Base-by-base conservation (phyloP, 257 asterid genomes). In the Paraleonurus japonicus region DNA sequence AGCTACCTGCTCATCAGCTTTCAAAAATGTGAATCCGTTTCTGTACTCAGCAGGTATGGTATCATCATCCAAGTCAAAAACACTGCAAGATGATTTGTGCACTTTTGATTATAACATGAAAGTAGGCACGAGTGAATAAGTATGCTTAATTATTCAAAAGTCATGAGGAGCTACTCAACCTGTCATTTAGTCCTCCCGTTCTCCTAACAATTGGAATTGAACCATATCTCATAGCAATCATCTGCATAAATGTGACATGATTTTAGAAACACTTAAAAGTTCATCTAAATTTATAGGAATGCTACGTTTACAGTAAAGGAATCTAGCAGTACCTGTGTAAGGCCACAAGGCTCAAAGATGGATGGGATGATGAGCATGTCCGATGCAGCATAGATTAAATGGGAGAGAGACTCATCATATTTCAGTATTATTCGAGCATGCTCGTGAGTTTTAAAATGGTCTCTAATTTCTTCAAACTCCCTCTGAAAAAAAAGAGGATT, bases 201-300 rank as follows among this genome's bases (percentile, higher is more conserved):
- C 87, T 91, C 76, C 99, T 84, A 55, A 83, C 97, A 61, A 94
- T 82, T 4, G 99, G 99, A 69, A 94, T 82, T 1, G 97, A 76
- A 39, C 99, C 99, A 75, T 94, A 94, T 88, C 96, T 84, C 99
- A 94, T 91, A 20, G 96, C 96, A 76, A 94, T 91, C 99, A 94
- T 94, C 99, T 94, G 88, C 72, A 75, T 17, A 39, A 30, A 67
- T 4, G 61, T 23, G 32, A 22, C 27, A 48, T 51, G 57, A 73
- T 65, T 53, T 64, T 12, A 27, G 72, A 20, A 79, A 23, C 24
- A 30, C 74, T 28, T 59, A 22, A 1, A n/a, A 60, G 45, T 69
- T 61, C 35, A 53, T 22, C 26, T 48, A 32, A 41, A 67, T 24
- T 65, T 50, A 20, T 69, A 48, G 17, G 24, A 48, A 12, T 26